phyloP scores from a whole-genome alignment of 1,139 yeast genomes.

The Pichia kudriavzevii region DNA sequence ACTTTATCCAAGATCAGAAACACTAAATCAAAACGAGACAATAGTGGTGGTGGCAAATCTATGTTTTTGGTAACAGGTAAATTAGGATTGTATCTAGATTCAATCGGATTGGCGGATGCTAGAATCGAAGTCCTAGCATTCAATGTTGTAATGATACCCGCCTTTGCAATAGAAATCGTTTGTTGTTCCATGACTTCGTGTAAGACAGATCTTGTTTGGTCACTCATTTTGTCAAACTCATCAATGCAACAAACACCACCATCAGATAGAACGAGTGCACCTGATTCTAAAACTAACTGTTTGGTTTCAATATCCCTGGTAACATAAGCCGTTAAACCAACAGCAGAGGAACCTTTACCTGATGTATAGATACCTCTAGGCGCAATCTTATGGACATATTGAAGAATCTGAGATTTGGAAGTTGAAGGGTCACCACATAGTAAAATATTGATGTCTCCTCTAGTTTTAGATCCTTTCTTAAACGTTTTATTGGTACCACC shows the following conservation, averaged over 20 bases:
- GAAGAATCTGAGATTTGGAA: conserved; percentile 86
- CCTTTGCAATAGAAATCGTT: conserved; percentile 95
- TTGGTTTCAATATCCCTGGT: conserved; percentile 91
- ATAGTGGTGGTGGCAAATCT: conserved; percentile 91
- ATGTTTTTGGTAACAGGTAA: conserved; percentile 91
- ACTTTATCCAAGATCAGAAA: conserved; percentile 88
- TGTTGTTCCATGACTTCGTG: conserved; percentile 99
- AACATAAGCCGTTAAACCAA: conserved; percentile 94
- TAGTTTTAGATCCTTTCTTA: conserved; percentile 83
- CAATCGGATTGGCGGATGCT: conserved; percentile 97
- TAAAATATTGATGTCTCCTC: conserved; percentile 90
- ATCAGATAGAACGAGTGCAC: conserved; percentile 93
- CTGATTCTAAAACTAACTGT: conserved; percentile 89
- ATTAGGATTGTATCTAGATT: conserved; percentile 87
- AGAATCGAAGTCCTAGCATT: conserved; percentile 93
- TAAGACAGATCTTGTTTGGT: conserved; percentile 84
- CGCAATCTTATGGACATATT: conserved; percentile 93
- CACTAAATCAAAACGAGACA: conserved; percentile 91
- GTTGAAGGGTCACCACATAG: conserved; percentile 98
- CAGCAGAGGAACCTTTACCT: conserved; percentile 98
- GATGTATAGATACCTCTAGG: conserved; percentile 98
- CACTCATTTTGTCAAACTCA: conserved; percentile 97
- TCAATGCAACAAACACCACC: conserved; percentile 99
- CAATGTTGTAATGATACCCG: conserved; percentile 93
- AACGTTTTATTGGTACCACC: conserved; percentile 93